A percentile compares a stretch with the other conserved stretches of the same genome.
These are phyloP conservation scores for Amauroascus verrucosus DNA, from an alignment of 2,329 filamentous ascomycete genomes.

Conservation along the genomic window DNA sequence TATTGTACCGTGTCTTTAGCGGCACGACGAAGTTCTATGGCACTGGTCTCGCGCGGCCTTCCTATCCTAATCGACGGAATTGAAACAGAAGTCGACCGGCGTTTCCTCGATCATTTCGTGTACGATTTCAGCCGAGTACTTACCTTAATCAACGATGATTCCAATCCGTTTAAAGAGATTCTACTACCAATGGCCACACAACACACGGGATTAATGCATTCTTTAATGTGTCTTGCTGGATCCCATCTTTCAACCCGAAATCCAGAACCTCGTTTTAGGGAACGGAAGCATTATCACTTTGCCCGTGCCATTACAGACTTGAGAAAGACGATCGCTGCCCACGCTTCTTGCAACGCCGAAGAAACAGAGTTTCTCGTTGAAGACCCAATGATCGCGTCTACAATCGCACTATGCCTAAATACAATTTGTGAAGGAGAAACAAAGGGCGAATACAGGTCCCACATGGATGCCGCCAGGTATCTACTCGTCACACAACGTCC, in stretches of 20 bases:
- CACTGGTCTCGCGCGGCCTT: constrained; percentile 36
- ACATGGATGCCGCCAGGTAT: constrained; percentile 64
- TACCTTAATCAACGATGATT: constrained; percentile 68
- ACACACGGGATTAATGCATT: constrained; percentile 80
- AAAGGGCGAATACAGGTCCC: constrained; percentile 63
- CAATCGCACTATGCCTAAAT: constrained; percentile 50
- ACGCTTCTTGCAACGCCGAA: constrained; percentile 18
- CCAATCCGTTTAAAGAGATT: constrained; percentile 78
- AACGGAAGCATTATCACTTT: constrained; percentile 48
- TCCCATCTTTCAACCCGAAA: constrained; percentile 55
- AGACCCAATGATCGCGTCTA: constrained; percentile 52
- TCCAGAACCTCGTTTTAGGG: constrained; percentile 42
- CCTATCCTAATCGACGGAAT: constrained; percentile 65
- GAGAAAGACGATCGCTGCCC: constrained; percentile 31
- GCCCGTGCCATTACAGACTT: constrained; percentile 34
- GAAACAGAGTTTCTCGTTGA: constrained; percentile 37
- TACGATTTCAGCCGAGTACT: constrained; percentile 68
- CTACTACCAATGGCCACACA: constrained; percentile 70
- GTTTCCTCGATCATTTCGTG: constrained; percentile 76
- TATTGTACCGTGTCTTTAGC: constrained; percentile 16
- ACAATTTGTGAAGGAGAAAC: constrained; percentile 52
- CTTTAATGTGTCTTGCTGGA: constrained; percentile 70
- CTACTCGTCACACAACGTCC: constrained; percentile 54
- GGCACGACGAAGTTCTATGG: constrained; percentile 26
- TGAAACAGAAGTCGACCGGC: constrained; percentile 66